Evolutionary conservation across 108 stramenopile genomes (phyloP), one percentile per base, ranked within the genome.

Genomic region (Skeletonema tropicum): DNA sequence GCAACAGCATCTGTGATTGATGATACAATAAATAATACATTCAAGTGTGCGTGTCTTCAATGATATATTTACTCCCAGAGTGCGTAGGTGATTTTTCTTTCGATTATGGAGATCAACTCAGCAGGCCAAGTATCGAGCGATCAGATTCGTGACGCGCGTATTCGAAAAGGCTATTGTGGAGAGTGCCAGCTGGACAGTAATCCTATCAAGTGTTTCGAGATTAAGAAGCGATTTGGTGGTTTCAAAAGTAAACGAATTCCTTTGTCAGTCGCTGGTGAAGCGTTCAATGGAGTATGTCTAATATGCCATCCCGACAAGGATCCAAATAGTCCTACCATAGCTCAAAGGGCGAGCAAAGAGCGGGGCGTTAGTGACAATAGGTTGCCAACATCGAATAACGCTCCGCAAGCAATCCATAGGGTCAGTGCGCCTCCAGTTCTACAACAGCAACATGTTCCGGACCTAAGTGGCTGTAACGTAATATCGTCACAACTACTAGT

Each of bases 251-350:
- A 76, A 38, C 5, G 30, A 19, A 62, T 68, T 35, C 66, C 75
- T 19, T 17, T 76, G 32, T 68, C 75, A 23, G 29, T 33, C 7
- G 14, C 57, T 3, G 65, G 66, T 6, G 32, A 60, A n/a, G 75
- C 68, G 33, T 62, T 39, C 60, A 68, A 68, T 12, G 75, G 75
- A 8, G 48, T 62, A n/a, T 76, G 75, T 39, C 38, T 76, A 19
- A 46, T n/a, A 36, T 76, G 75, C 25, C 46, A 76, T 36, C 75
- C 75, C 10, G 39, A 49, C 52, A 41, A 41, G 13, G 73, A 74
- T 66, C 73, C 73, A 6, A 52, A 65, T 29, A 29, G 2, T 49
- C 48, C 19, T 7, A 21, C 7, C 48, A 49, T 5, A 49, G 35
- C 8, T 6, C 48, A 14, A 19, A 17, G 7, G 19, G 48, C 19